phyloP scores from a whole-genome alignment of 345 rosid species.

The Mallotus nudiflorus region DNA sequence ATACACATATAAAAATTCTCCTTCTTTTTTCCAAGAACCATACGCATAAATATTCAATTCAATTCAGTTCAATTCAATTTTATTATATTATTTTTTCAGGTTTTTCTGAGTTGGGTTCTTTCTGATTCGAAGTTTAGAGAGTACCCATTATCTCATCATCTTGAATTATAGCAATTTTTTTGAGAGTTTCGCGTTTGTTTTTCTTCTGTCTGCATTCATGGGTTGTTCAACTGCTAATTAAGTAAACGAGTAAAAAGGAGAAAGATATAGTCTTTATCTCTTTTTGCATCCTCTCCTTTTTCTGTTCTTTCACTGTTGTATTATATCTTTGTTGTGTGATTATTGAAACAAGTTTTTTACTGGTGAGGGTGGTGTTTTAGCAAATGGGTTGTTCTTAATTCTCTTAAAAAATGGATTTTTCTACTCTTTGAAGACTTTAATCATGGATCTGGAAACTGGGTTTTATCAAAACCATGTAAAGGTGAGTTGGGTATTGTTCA shows the following conservation, averaged over 20 bases:
- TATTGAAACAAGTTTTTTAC: neutral
- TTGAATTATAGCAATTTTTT: neutral
- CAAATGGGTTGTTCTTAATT: conserved; percentile 29
- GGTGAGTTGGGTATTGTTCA: conserved; percentile 40
- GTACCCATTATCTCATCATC: conserved; percentile 11
- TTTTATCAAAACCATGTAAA: conserved; percentile 38
- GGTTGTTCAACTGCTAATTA: conserved; percentile 47
- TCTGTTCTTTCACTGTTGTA: neutral
- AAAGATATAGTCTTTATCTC: conserved; percentile 8
- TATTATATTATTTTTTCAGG: too few relatives aligned
- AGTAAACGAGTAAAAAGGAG: conserved; percentile 3
- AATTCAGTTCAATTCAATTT: too few relatives aligned
- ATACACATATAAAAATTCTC: neutral
- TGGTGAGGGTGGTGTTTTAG: conserved; percentile 15
- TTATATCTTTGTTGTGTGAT: conserved; percentile 4
- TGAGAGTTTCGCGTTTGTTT: conserved; percentile 17
- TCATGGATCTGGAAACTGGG: conserved; percentile 72
- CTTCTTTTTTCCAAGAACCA: neutral
- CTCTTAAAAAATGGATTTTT: conserved; percentile 31
- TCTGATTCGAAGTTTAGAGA: conserved; percentile 1
- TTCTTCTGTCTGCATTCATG: conserved; percentile 21
- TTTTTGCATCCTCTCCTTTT: neutral
- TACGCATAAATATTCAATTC: neutral
- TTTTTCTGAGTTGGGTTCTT: neutral
- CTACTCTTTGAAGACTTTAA: conserved; percentile 24